Percentiles rank a stretch among this genome's conserved stretches.
phyloP scores from a whole-genome alignment of 441 rosid species.

The Pelargonium myrrhifolium region DNA sequence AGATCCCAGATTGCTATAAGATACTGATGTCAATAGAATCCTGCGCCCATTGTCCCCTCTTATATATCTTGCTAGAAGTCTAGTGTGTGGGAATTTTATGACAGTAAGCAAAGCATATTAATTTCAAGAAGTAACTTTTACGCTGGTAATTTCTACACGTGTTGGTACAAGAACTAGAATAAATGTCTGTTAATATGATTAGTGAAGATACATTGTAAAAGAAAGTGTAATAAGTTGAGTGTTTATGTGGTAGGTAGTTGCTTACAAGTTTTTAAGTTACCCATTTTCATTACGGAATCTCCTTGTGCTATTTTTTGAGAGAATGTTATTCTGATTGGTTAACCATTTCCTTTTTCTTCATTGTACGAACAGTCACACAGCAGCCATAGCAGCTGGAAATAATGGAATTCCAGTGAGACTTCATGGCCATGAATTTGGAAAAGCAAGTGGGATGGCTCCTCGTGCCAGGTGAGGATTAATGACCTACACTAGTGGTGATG shows the following conservation, averaged over 20 bases:
- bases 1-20: slow-evolving; percentile 15
- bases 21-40: background rate
- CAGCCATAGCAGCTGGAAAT: slow-evolving; percentile 98
- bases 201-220: background rate
- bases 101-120: background rate
- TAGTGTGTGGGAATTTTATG: background rate
- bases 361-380: slow-evolving; percentile 65
- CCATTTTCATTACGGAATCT: background rate
- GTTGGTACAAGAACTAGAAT: background rate
- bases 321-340: background rate
- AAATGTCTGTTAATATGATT: background rate
- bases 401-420: slow-evolving; percentile 92
- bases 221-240: background rate
- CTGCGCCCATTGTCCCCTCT: background rate
- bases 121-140: background rate
- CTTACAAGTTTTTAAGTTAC: background rate
- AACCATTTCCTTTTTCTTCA: background rate
- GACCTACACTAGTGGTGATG: background rate
- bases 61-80: background rate
- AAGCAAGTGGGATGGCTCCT: slow-evolving; percentile 99
- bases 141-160: background rate
- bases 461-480: slow-evolving; percentile 72
- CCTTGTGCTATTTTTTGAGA: background rate
- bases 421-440: slow-evolving; percentile 91
- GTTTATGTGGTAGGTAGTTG: background rate